Percentiles rank a stretch among this genome's conserved stretches.
phyloP scores from a whole-genome alignment of 192 early-diverging fungal genomes.

The Coemansia javaensis region DNA sequence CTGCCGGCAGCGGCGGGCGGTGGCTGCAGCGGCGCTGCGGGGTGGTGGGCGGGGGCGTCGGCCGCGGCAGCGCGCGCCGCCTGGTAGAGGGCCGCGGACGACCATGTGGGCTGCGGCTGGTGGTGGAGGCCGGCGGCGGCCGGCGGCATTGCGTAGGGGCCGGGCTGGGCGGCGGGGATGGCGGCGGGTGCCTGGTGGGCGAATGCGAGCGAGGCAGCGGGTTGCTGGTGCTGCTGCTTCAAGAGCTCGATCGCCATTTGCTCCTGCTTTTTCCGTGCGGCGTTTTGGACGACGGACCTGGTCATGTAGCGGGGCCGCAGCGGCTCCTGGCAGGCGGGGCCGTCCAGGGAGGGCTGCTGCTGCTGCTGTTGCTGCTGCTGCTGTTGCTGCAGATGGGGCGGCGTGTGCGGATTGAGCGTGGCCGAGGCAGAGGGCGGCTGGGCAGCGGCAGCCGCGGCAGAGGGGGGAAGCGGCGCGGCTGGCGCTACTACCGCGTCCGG shows the following conservation, averaged over 20 bases:
- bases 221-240: neutral
- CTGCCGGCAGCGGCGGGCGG: no score
- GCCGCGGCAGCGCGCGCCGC: constrained; percentile 37
- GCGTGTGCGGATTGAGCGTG: constrained; percentile 17
- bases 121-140: constrained; percentile 10
- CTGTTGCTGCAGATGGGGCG: neutral
- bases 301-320: constrained; percentile 45
- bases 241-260: constrained; percentile 4
- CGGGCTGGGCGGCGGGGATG: constrained; percentile 6
- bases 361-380: no score
- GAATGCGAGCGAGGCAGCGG: constrained; percentile 1
- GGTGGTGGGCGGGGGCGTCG: neutral
- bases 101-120: constrained; percentile 26
- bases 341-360: no score
- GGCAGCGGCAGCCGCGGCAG: no score
- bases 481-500: constrained; percentile 10
- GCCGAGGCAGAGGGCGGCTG: constrained; percentile 13
- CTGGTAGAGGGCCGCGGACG: constrained; percentile 36
- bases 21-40: no score
- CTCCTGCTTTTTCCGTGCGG: constrained; percentile 35
- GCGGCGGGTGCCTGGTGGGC: neutral
- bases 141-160: constrained; percentile 27
- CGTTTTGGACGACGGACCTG: constrained; percentile 45
- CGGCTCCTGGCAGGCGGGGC: constrained; percentile 6
- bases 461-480: no score